Evolutionary conservation across 495 filamentous ascomycete genomes (phyloP), one percentile per base, ranked within the genome.

Genomic region (Pyrenula aspistea): DNA sequence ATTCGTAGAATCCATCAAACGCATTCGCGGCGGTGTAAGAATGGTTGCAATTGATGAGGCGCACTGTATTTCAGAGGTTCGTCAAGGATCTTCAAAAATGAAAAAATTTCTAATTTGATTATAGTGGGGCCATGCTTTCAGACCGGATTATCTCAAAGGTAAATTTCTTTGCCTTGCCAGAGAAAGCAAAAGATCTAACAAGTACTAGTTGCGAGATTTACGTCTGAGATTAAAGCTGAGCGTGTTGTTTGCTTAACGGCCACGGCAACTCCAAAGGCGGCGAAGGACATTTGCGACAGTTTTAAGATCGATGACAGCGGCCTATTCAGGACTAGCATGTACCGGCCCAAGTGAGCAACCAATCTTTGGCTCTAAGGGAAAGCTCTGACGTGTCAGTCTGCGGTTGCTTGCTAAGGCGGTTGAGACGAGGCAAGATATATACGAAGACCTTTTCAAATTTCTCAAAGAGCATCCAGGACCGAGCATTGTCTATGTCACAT

Each of bases 21-120:
- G 65, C 22, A 67, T 77, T 2, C 31, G 31, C 15, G 31, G 31
- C 15, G 75, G 69, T 0, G 67, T 84, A 21, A 74, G 81, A 4
- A 63, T 83, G 12, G 61, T 83, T 20, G 80, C 80, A 3, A 71
- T 82, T 23, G 80, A 83, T 59, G 78, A 83, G 57, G 79, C 80
- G 8, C 79, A 82, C 65, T 83, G 80, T 56, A 76, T 83, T 12
- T 82, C 78, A 10, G 77, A 83, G 64, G 31, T 42, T 8, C 15
- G 31, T 15, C 15, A 8, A 15, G 15, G 31, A 42, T 4, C 8
- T 42, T 42, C 31, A n/a, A n/a, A n/a, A n/a, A n/a, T n/a, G n/a
- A n/a, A 42, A 4, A 42, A 4, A 15, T 42, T 42, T 42, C 31
- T 42, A 8, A 42, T 15, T 15, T 42, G 4, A 15, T 8, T 15